phyloP scores from a whole-genome alignment of 2,329 filamentous ascomycete genomes.

The Magnaporthales sp. region DNA sequence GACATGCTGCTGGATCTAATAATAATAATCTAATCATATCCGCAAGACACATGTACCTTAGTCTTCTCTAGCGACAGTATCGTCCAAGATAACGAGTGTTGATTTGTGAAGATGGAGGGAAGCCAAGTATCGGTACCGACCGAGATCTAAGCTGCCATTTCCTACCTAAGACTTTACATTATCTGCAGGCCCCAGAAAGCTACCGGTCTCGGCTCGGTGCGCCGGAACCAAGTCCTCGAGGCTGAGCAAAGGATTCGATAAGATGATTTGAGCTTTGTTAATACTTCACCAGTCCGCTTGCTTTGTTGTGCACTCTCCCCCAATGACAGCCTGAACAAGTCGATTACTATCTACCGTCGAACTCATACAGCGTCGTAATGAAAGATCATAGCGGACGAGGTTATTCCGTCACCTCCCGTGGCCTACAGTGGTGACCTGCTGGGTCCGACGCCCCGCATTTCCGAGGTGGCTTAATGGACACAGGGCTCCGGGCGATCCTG shows the following conservation, averaged over 20 bases:
- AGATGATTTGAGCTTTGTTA: background rate
- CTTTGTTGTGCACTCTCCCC: background rate
- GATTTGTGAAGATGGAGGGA: background rate
- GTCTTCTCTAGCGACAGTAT: background rate
- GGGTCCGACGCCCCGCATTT: background rate
- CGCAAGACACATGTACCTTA: background rate
- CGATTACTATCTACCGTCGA: background rate
- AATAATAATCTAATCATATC: background rate
- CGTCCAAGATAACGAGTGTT: background rate
- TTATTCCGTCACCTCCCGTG: background rate
- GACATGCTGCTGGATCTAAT: background rate
- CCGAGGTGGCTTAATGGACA: background rate
- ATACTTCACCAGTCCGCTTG: too few relatives aligned
- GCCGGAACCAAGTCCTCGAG: background rate
- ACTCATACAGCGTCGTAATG: background rate
- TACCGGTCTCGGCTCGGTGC: background rate
- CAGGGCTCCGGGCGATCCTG: background rate
- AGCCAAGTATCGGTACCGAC: background rate
- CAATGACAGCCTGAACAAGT: background rate
- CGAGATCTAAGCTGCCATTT: background rate
- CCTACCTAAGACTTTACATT: background rate
- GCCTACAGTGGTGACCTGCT: background rate
- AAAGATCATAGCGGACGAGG: background rate
- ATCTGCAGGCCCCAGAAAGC: background rate
- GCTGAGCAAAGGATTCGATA: background rate